Evolutionary conservation across 768 basidiomycete genomes (phyloP).

Genomic region (Brasilioporus rufonigricans): DNA sequence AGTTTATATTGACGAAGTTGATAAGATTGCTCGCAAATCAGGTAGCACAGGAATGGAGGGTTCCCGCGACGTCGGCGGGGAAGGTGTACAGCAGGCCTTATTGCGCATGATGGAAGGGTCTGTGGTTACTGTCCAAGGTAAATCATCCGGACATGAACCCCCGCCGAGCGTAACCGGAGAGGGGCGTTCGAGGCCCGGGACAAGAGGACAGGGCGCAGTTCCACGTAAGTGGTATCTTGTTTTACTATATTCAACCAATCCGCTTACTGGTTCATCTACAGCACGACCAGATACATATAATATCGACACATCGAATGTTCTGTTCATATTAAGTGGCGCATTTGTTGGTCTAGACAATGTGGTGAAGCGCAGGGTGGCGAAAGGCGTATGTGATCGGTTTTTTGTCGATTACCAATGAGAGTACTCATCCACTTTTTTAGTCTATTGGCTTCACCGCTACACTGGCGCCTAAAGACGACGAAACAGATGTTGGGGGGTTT

Average conservation of each 20-base stretch:
- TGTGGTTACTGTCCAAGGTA: constrained; percentile 76
- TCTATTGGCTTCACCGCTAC: constrained; percentile 85
- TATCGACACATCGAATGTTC: constrained; percentile 85
- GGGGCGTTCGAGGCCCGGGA: constrained; percentile 48
- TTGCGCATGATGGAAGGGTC: constrained; percentile 95
- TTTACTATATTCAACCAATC: neutral
- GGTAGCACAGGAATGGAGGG: constrained; percentile 58
- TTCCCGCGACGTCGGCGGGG: constrained; percentile 87
- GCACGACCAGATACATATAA: constrained; percentile 65
- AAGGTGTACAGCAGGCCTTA: constrained; percentile 93
- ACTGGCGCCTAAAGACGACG: constrained; percentile 39
- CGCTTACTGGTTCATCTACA: constrained; percentile 25
- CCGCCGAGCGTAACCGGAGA: constrained; percentile 44
- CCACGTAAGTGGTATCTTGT: constrained; percentile 18
- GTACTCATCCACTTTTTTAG: constrained; percentile 36
- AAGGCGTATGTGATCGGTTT: constrained; percentile 60
- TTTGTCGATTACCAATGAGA: neutral
- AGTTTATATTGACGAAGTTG: constrained; percentile 94
- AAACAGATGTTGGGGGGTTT: constrained; percentile 34
- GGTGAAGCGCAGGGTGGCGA: constrained; percentile 74
- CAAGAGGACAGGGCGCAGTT: constrained; percentile 42
- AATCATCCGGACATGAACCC: constrained; percentile 49
- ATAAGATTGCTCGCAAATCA: constrained; percentile 79
- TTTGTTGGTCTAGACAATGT: constrained; percentile 89
- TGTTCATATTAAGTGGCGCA: constrained; percentile 95